A percentile compares a stretch with the other conserved stretches of the same genome.
Conservation (phyloP, 139 green algal genomes). For the Chlamydomonas eustigma region DNA sequence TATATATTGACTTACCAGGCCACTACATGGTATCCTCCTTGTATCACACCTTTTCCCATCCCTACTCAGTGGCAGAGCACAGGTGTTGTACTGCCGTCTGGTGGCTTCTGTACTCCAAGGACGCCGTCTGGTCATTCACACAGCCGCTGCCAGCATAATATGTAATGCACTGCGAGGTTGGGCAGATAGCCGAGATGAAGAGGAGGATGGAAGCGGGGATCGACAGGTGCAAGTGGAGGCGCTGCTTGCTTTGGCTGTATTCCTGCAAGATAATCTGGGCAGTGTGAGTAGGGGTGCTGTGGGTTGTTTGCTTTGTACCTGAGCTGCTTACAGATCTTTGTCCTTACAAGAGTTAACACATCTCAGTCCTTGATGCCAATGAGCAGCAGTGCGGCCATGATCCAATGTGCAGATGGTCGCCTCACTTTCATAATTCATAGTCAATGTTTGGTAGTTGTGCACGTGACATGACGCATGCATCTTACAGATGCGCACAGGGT, state of each 20-base stretch:
- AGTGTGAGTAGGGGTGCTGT: neutral
- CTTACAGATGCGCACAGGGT: too few relatives aligned
- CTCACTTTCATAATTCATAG: too few relatives aligned
- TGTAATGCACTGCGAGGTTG: slow-evolving; percentile 16
- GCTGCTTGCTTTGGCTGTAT: slow-evolving; percentile 11
- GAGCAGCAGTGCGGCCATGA: too few relatives aligned
- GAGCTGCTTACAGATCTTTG: too few relatives aligned
- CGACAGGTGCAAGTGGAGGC: slow-evolving; percentile 24
- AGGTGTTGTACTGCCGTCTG: slow-evolving; percentile 20
- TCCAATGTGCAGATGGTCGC: too few relatives aligned
- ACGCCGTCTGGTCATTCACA: slow-evolving; percentile 4
- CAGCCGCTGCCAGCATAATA: slow-evolving; percentile 23
- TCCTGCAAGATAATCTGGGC: slow-evolving; percentile 27
- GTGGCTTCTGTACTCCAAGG: neutral
- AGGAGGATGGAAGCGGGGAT: neutral
- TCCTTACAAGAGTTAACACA: too few relatives aligned
- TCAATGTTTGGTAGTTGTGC: too few relatives aligned
- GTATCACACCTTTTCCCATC: neutral
- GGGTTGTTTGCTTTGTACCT: too few relatives aligned
- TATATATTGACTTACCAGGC: neutral
- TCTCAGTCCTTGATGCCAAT: too few relatives aligned
- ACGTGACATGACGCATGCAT: too few relatives aligned
- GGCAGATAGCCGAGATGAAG: neutral
- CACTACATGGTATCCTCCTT: neutral
- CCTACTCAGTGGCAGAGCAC: neutral